Conservation (phyloP, 1,284 basidiomycete genomes). For the Coniophora puteana region DNA sequence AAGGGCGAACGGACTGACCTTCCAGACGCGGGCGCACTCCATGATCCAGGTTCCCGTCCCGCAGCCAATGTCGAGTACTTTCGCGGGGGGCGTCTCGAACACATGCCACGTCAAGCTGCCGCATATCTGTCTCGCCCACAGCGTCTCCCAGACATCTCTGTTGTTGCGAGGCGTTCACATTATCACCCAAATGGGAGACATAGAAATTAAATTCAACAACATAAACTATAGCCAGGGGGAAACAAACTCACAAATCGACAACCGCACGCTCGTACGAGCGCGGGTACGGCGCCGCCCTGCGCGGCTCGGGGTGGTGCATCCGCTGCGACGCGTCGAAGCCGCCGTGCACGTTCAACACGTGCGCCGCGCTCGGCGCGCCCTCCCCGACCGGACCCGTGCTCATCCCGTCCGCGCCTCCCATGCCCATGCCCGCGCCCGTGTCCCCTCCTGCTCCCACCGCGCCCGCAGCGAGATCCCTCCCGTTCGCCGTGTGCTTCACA, state of each 20-base stretch:
- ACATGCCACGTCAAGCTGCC: constrained; percentile 59
- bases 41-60: constrained; percentile 68
- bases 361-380: not conserved
- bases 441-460: constrained; percentile 21
- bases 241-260: constrained; percentile 55
- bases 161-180: constrained; percentile 15
- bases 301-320: constrained; percentile 50
- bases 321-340: constrained; percentile 26
- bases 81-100: constrained; percentile 33
- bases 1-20: constrained; percentile 35
- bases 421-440: constrained; percentile 15
- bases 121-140: constrained; percentile 48
- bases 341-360: constrained; percentile 10
- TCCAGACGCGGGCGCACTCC: constrained; percentile 57
- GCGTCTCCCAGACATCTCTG: constrained; percentile 69
- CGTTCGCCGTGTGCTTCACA: constrained; percentile 6
- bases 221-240: constrained; percentile 8
- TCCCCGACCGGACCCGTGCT: not conserved
- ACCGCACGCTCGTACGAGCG: constrained; percentile 56
- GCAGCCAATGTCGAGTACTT: constrained; percentile 58
- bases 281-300: constrained; percentile 59
- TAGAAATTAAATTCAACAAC: constrained; percentile 1
- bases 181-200: not conserved
- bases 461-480: constrained; percentile 9
- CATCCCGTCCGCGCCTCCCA: no score